Conservation (phyloP, 129 eudicot genomes). For the Flaveria ramosissima region DNA sequence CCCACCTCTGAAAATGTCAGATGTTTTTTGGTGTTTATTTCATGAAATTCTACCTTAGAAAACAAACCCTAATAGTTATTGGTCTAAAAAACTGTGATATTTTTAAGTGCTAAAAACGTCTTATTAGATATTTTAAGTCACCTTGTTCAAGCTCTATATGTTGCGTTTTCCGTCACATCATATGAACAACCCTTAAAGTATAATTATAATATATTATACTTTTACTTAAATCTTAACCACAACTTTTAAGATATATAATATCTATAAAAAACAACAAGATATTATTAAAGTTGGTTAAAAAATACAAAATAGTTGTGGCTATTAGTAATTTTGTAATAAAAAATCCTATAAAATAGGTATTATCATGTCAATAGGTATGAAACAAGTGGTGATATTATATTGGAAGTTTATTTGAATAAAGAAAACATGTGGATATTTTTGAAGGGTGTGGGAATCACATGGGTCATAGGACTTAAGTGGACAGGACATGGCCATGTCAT, state of each 20-base stretch:
- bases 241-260: not conserved
- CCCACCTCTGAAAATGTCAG: no score
- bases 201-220: not conserved
- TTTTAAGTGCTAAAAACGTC: no score
- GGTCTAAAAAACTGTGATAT: no score
- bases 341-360: not conserved
- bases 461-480: constrained; percentile 33
- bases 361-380: not conserved
- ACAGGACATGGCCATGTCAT: constrained; percentile 35
- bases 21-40: no score
- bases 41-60: no score
- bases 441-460: constrained; percentile 30
- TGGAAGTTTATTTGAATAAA: not conserved
- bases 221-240: not conserved
- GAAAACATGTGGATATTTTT: constrained; percentile 9
- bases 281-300: not conserved
- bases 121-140: no score
- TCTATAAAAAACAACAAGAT: not conserved
- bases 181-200: no score
- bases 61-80: no score
- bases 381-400: not conserved
- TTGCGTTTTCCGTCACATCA: no score
- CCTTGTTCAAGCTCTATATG: no score
- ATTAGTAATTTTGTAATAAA: not conserved
- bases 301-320: not conserved